Base-by-base conservation (phyloP, 495 filamentous ascomycete genomes). In the Penicillium coprophilum region DNA sequence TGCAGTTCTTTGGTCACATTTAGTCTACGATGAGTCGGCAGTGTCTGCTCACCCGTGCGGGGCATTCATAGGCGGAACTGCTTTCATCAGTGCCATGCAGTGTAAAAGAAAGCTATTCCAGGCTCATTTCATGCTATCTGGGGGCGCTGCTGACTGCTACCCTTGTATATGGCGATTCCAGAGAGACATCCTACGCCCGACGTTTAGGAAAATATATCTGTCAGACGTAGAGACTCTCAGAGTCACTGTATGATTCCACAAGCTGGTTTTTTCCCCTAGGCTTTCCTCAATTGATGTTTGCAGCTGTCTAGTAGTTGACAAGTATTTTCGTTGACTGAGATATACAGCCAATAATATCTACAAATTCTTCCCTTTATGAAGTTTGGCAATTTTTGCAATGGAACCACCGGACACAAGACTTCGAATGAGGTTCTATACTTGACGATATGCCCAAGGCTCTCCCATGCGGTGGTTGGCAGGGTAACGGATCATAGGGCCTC, bases 401-500 rank as follows among this genome's bases (percentile, higher is more conserved):
- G 8, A 23, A 43, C 20, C 7, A 43, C 1, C 10, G 23, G 17
- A 15, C 20, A 46, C 15, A 3, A 6, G 6, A 8, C 13, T 10
- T 13, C 41, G 3, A 27, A 3, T 8, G 21, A 27, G 3, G 15
- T 45, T 6, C 34, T 12, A 45, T 45, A 45, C 6, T 50, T 15
- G 6, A 12, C 34, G 46, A 48, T 50, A 19, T 24, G 28, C 27
- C 32, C 34, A 43, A 44, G 52, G 40, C 28, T 38, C 38, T 46
- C 21, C 43, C 44, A 56, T 24, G 24, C 24, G 23, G 48, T 20
- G 11, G 54, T 57, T 57, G 55, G 48, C 55, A 23, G 39, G 55
- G 55, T 41, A 57, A 57, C 55, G 47, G 40, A 21, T 2, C 23
- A 9, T n/a, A 30, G 27, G 24, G 21, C 27, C 41, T 41, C 55